A percentile compares a stretch with the other conserved stretches of the same genome.
These are phyloP conservation scores for Ustilago tritici DNA, from an alignment of 1,284 basidiomycete genomes.

Conservation along the genomic window DNA sequence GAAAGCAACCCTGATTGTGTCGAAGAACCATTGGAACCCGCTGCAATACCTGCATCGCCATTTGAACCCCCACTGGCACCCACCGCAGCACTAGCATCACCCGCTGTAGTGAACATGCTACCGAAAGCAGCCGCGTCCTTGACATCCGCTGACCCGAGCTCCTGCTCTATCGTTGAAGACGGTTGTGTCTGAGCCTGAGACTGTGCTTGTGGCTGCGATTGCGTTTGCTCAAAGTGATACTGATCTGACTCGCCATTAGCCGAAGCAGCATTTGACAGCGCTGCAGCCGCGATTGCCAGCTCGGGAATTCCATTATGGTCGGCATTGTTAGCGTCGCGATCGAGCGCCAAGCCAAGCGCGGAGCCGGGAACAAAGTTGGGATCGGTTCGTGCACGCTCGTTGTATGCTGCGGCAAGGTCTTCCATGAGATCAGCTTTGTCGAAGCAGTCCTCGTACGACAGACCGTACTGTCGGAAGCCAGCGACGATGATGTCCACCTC, in stretches of 20 bases:
- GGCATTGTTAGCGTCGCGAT: slow-evolving; percentile 17
- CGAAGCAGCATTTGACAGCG: slow-evolving; percentile 42
- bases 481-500: slow-evolving; percentile 85
- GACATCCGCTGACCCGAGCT: not conserved
- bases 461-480: slow-evolving; percentile 84
- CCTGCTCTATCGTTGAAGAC: not conserved
- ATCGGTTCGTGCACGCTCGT: slow-evolving; percentile 34
- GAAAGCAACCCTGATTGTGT: slow-evolving; percentile 5
- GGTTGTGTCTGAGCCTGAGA: not conserved
- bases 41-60: slow-evolving; percentile 3
- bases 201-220: slow-evolving; percentile 2
- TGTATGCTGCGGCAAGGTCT: slow-evolving; percentile 35
- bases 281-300: slow-evolving; percentile 45
- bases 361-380: slow-evolving; percentile 41
- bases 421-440: slow-evolving; percentile 77
- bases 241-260: slow-evolving; percentile 8
- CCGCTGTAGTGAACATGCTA: slow-evolving; percentile 20
- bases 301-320: slow-evolving; percentile 39
- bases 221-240: slow-evolving; percentile 9
- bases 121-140: slow-evolving; percentile 23
- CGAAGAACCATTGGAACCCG: not conserved
- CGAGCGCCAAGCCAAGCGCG: slow-evolving; percentile 38
- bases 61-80: not conserved
- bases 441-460: slow-evolving; percentile 79
- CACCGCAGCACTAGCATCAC: slow-evolving; percentile 7